Evolutionary conservation across 2,329 filamentous ascomycete species (phyloP).

Genomic region (Cyclaneusma minus): DNA sequence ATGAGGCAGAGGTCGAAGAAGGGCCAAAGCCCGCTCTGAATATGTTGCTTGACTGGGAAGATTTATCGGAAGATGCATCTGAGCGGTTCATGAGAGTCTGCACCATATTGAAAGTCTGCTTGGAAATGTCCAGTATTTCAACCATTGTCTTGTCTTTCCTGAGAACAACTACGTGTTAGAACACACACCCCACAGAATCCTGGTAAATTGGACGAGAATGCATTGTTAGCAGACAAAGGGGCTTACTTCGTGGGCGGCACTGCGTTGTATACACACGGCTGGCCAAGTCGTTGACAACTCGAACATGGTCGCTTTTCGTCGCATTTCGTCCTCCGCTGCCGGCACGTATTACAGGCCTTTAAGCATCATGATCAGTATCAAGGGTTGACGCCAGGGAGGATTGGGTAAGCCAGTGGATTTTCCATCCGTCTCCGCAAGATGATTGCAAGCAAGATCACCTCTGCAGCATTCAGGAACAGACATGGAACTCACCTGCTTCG

Average conservation of each 20-base stretch:
- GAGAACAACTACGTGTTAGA: constrained; percentile 12
- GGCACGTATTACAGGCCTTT: constrained; percentile 42
- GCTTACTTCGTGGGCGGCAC: constrained; percentile 46
- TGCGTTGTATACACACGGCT: constrained; percentile 44
- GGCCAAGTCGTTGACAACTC: constrained; percentile 38
- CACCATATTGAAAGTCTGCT: too few relatives aligned
- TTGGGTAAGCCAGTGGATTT: too few relatives aligned
- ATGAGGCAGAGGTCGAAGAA: constrained; percentile 12
- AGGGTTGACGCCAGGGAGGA: too few relatives aligned
- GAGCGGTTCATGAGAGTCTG: too few relatives aligned
- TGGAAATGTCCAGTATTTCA: constrained; percentile 41
- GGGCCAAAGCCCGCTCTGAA: constrained; percentile 7
- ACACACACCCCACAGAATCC: constrained; percentile 3
- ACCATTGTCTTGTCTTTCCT: constrained; percentile 49
- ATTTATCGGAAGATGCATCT: constrained; percentile 18
- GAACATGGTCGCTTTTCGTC: constrained; percentile 46
- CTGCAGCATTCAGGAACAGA: too few relatives aligned
- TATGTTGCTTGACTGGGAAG: constrained; percentile 4
- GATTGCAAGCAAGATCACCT: too few relatives aligned
- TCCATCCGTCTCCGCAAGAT: too few relatives aligned
- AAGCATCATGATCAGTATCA: constrained; percentile 3
- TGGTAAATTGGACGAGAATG: not conserved
- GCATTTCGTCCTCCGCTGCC: constrained; percentile 46
- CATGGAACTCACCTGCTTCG: too few relatives aligned
- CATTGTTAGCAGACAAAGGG: constrained; percentile 1